phyloP scores from a whole-genome alignment of 2,329 filamentous ascomycete genomes.

The Rutstroemia sp. region DNA sequence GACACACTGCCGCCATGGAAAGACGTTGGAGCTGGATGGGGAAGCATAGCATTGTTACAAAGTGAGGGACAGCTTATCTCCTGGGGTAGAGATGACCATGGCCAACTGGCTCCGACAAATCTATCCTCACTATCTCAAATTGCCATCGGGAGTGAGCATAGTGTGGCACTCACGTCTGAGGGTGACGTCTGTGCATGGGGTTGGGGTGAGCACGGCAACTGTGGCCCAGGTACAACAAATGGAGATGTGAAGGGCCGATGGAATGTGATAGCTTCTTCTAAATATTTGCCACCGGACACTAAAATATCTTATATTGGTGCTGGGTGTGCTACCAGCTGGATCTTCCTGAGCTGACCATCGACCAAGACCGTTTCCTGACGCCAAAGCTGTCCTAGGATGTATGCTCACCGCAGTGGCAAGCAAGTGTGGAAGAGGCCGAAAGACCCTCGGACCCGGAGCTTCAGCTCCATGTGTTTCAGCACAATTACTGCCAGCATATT shows the following conservation, averaged over 20 bases:
- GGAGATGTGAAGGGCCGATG: slow-evolving; percentile 63
- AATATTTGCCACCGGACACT: slow-evolving; percentile 43
- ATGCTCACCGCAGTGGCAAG: too few species aligned
- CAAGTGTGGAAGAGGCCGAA: too few species aligned
- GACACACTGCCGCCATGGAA: slow-evolving; percentile 48
- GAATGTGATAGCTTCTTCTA: slow-evolving; percentile 57
- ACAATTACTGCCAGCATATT: too few species aligned
- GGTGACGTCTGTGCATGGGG: slow-evolving; percentile 78
- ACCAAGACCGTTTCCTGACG: too few species aligned
- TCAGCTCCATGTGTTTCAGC: too few species aligned
- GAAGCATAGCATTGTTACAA: slow-evolving; percentile 65
- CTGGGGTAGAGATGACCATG: slow-evolving; percentile 83
- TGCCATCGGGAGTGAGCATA: slow-evolving; percentile 86
- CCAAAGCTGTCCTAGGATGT: too few species aligned
- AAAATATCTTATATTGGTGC: slow-evolving; percentile 60
- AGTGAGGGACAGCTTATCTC: slow-evolving; percentile 52
- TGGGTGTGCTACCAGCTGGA: slow-evolving; percentile 88
- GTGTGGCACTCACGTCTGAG: slow-evolving; percentile 59
- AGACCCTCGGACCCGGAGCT: too few species aligned
- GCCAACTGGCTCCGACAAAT: slow-evolving; percentile 61
- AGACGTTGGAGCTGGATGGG: slow-evolving; percentile 73
- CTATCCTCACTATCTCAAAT: slow-evolving; percentile 55
- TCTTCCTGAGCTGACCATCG: slow-evolving; percentile 35
- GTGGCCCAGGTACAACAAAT: slow-evolving; percentile 58
- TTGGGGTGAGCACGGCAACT: slow-evolving; percentile 98